Percentiles rank a stretch among this genome's conserved stretches.
Conservation (phyloP, 2,329 filamentous ascomycete genomes). For the Fusarium poae region DNA sequence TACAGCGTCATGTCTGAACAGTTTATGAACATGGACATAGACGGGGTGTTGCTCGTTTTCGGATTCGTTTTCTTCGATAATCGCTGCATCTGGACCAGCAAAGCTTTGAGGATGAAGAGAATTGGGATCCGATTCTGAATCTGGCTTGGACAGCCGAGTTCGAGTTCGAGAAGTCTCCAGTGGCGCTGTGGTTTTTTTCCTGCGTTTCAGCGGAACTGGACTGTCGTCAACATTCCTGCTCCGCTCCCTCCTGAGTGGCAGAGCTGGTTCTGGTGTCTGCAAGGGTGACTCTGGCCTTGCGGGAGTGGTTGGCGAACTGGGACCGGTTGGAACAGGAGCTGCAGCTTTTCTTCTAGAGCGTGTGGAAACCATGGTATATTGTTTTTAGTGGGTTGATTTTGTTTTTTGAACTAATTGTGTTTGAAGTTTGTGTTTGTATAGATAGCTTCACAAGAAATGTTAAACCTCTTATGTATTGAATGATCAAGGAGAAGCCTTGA, state of each 20-base stretch:
- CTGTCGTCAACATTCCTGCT: neutral
- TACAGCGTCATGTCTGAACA: slow-evolving; percentile 19
- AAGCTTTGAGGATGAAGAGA: neutral
- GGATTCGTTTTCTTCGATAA: neutral
- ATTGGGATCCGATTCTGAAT: neutral
- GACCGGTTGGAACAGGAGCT: neutral
- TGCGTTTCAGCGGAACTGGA: slow-evolving; percentile 15
- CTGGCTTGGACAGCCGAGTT: neutral
- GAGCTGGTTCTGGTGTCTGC: neutral
- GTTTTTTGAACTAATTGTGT: neutral
- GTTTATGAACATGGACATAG: neutral
- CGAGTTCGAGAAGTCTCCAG: neutral
- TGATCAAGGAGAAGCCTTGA: neutral
- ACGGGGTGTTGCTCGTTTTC: neutral
- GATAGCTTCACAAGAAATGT: neutral
- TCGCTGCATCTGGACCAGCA: neutral
- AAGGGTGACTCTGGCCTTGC: neutral
- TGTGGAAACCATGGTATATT: slow-evolving; percentile 15
- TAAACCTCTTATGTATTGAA: slow-evolving; percentile 5
- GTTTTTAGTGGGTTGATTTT: slow-evolving; percentile 1
- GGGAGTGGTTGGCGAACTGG: neutral
- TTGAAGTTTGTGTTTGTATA: neutral
- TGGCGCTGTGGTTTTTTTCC: neutral
- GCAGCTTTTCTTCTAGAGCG: neutral
- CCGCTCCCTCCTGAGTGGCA: slow-evolving; percentile 13